A percentile compares a stretch with the other conserved stretches of the same genome.
Evolutionary conservation across 2,329 filamentous ascomycete genomes (phyloP).

Genomic region (Scleromitrula shiraiana): DNA sequence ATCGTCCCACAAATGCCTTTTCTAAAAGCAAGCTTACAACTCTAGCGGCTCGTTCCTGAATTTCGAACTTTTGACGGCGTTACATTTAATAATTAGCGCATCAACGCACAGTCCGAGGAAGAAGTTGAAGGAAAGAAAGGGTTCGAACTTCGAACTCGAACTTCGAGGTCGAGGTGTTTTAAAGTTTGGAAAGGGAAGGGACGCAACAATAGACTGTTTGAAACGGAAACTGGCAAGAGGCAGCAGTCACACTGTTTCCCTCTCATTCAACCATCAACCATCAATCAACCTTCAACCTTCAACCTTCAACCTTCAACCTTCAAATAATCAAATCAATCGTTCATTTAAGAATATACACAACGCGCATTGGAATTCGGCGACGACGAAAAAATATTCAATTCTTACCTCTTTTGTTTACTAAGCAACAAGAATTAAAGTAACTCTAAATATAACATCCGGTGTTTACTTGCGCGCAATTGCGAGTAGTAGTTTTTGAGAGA

Average conservation of each 20-base stretch:
- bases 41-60: conserved; percentile 7
- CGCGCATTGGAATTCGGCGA: conserved; percentile 7
- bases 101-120: not conserved
- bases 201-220: not conserved
- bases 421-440: conserved; percentile 1
- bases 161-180: not conserved
- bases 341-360: not conserved
- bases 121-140: not conserved
- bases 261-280: not conserved
- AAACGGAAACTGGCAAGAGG: not conserved
- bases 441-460: not conserved
- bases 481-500: not conserved
- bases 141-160: no score
- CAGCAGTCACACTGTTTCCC: not conserved
- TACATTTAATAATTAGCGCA: conserved; percentile 1
- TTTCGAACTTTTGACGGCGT: not conserved
- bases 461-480: not conserved
- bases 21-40: not conserved
- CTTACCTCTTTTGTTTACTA: conserved; percentile 4
- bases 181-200: not conserved
- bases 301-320: not conserved
- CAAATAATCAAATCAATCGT: not conserved
- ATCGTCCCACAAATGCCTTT: not conserved
- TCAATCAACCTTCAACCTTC: no score
- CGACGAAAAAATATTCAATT: conserved; percentile 3